Evolutionary conservation across 2,329 filamentous ascomycete species (phyloP).

Genomic region (Hawksworthiomyces lignivorus): DNA sequence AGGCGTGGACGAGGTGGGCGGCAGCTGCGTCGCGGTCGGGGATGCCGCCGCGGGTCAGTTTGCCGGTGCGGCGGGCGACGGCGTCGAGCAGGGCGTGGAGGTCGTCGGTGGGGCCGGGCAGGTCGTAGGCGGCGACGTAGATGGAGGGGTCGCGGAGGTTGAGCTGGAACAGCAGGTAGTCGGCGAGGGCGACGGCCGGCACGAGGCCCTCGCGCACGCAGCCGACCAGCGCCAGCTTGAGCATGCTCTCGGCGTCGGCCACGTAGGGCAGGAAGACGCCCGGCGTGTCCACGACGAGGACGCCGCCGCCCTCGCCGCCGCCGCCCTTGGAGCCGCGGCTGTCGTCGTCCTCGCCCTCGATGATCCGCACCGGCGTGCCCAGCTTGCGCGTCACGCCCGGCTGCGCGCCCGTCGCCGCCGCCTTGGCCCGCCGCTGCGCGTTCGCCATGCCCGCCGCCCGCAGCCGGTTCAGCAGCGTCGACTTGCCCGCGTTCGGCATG

Average conservation of each 20-base stretch:
- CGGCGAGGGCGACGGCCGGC: constrained; percentile 67
- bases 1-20: constrained; percentile 72
- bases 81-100: constrained; percentile 62
- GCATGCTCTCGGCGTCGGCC: constrained; percentile 75
- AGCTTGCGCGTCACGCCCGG: constrained; percentile 88
- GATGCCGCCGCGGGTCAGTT: constrained; percentile 63
- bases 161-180: constrained; percentile 82
- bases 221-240: constrained; percentile 87
- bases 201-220: constrained; percentile 87
- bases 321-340: too few relatives aligned
- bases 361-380: constrained; percentile 71
- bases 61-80: constrained; percentile 67
- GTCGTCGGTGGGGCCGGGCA: constrained; percentile 70
- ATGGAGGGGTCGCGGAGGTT: constrained; percentile 58
- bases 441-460: constrained; percentile 55
- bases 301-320: constrained; percentile 43
- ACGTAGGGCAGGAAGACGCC: constrained; percentile 95
- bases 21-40: constrained; percentile 67
- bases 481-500: constrained; percentile 98
- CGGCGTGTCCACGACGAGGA: constrained; percentile 86
- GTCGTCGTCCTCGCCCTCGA: constrained; percentile 25
- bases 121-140: constrained; percentile 48
- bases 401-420: constrained; percentile 73
- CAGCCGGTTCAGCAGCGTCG: constrained; percentile 82
- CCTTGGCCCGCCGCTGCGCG: constrained; percentile 47